Evolutionary conservation across 768 basidiomycete species (phyloP).

Genomic region (Termitomyces eurrhizus): DNA sequence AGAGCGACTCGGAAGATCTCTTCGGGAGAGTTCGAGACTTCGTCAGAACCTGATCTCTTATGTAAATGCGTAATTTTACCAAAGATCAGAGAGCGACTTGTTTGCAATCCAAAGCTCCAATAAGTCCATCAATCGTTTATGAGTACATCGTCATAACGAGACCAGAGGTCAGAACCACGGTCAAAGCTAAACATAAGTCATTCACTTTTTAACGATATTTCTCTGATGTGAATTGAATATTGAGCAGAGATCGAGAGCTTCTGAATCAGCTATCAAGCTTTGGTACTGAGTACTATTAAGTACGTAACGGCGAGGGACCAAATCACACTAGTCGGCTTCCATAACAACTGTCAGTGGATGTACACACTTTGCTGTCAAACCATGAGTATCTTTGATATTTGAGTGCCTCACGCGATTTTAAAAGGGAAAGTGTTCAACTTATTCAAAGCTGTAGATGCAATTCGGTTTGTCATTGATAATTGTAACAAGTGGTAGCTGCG

Average conservation of each 20-base stretch:
- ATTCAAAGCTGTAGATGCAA: conserved; percentile 8
- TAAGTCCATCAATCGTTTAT: background rate
- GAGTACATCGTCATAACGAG: background rate
- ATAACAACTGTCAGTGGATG: background rate
- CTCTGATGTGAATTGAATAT: background rate
- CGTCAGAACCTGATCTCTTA: background rate
- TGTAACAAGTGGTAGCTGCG: conserved; percentile 16
- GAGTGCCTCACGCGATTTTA: background rate
- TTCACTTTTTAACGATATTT: background rate
- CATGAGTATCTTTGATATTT: background rate
- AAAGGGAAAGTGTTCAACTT: background rate
- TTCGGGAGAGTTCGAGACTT: background rate
- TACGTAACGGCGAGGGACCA: background rate
- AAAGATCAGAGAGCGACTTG: background rate
- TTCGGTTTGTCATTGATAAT: conserved; percentile 19
- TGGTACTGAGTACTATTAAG: background rate
- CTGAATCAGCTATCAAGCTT: background rate
- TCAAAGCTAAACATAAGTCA: background rate
- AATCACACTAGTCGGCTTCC: background rate
- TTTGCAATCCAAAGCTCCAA: background rate
- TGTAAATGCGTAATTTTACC: background rate
- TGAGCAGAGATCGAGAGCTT: background rate
- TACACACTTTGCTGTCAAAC: background rate
- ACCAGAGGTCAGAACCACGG: background rate
- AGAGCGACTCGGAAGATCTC: background rate